These are phyloP conservation scores for Cyclotella sp. DNA, from an alignment of 108 stramenopile genomes.

Conservation along the genomic window DNA sequence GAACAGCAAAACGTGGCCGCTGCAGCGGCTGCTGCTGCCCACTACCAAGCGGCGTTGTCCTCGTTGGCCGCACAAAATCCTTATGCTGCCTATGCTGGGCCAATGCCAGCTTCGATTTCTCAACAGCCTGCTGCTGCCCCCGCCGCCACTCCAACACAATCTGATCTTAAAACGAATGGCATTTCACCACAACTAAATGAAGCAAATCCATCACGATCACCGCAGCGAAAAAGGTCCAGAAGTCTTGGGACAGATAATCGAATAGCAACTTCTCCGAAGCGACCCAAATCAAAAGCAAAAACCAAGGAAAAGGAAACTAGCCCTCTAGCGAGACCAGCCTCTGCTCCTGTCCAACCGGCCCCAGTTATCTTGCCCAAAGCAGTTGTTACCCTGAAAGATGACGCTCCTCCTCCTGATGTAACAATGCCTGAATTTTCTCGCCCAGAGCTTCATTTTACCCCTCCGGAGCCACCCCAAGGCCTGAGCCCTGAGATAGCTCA, in stretches of 20 bases:
- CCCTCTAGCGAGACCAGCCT: slow-evolving; percentile 2
- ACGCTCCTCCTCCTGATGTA: not conserved
- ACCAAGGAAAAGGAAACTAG: slow-evolving; percentile 15
- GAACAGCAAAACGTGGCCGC: slow-evolving; percentile 57
- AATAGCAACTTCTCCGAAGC: not conserved
- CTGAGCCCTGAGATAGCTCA: slow-evolving; percentile 29
- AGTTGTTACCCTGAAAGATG: not conserved
- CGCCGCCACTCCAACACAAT: not conserved
- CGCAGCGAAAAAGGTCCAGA: slow-evolving; percentile 24
- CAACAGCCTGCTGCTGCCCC: not conserved
- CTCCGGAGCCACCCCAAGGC: slow-evolving; percentile 32
- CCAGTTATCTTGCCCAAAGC: not conserved
- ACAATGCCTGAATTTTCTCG: not conserved
- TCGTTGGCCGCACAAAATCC: slow-evolving; percentile 41
- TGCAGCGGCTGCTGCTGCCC: slow-evolving; percentile 28
- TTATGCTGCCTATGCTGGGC: slow-evolving; percentile 18
- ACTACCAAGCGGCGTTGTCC: slow-evolving; percentile 28
- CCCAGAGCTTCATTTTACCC: slow-evolving; percentile 25
- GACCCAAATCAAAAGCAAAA: slow-evolving; percentile 3
- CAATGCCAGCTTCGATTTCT: not conserved
- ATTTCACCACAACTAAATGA: not conserved
- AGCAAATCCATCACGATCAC: not conserved
- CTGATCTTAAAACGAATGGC: not conserved
- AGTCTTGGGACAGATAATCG: slow-evolving; percentile 19
- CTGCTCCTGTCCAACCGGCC: slow-evolving; percentile 4